Conservation (phyloP, 2,329 filamentous ascomycete genomes). For the Aspergillus versicolor region DNA sequence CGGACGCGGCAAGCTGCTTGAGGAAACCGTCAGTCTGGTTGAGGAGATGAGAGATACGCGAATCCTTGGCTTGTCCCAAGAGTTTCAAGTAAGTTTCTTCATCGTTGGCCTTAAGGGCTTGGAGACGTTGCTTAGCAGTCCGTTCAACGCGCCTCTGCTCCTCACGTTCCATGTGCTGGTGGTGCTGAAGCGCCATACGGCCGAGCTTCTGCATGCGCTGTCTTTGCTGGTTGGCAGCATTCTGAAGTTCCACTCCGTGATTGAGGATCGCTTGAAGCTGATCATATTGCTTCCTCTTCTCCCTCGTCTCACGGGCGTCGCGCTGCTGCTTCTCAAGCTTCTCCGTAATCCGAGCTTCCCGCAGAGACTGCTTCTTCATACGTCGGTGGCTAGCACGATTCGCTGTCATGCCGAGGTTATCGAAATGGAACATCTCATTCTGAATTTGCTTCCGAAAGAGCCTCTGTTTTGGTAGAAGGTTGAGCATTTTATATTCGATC, state of each 20-base stretch:
- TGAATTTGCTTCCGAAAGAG: conserved; percentile 82
- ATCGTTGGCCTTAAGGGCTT: conserved; percentile 97
- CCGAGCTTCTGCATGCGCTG: conserved; percentile 81
- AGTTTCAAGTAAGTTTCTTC: conserved; percentile 98
- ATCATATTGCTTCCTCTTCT: conserved; percentile 96
- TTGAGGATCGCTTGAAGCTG: conserved; percentile 84
- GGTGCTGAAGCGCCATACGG: conserved; percentile 82
- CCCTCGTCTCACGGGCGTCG: conserved; percentile 89
- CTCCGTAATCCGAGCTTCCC: conserved; percentile 95
- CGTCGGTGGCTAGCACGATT: conserved; percentile 88
- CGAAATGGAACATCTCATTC: conserved; percentile 89
- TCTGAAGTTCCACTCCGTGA: conserved; percentile 75
- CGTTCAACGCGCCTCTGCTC: conserved; percentile 98
- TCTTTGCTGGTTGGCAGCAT: conserved; percentile 65
- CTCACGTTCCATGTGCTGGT: conserved; percentile 97
- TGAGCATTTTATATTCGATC: conserved; percentile 92
- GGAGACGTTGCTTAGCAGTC: conserved; percentile 98
- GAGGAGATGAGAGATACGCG: conserved; percentile 94
- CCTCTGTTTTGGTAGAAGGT: conserved; percentile 83
- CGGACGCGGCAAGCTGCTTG: conserved; percentile 89
- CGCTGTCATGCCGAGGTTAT: conserved; percentile 95
- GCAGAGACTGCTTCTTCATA: conserved; percentile 94
- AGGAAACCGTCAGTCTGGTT: conserved; percentile 98
- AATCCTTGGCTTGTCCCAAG: conserved; percentile 97
- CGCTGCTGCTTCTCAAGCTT: conserved; percentile 99